Conservation (phyloP, 257 asterid genomes). For the Solanum paucissectum region DNA sequence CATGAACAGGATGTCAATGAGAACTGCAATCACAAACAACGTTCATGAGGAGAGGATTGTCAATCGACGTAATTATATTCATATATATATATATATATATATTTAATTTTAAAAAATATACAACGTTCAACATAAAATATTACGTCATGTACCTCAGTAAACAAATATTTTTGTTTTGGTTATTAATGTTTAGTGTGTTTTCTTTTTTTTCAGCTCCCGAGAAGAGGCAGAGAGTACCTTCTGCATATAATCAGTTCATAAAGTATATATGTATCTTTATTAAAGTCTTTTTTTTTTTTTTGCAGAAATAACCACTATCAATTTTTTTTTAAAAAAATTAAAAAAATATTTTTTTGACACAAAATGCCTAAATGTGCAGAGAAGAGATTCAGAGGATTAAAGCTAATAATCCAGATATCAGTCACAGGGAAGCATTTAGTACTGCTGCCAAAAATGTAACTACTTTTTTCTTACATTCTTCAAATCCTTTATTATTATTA, state of each 20-base stretch:
- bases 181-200: neutral
- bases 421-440: constrained; percentile 87
- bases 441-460: constrained; percentile 89
- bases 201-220: constrained; percentile 59
- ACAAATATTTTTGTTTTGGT: neutral
- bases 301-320: neutral
- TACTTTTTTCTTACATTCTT: neutral
- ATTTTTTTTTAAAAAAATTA: neutral
- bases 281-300: neutral
- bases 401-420: constrained; percentile 77
- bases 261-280: constrained; percentile 27
- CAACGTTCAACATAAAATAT: neutral
- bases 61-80: constrained; percentile 41
- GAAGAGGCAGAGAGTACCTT: constrained; percentile 87
- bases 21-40: constrained; percentile 27
- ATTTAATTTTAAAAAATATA: neutral
- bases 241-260: constrained; percentile 92
- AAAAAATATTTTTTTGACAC: neutral
- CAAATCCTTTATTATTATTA: neutral
- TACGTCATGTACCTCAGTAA: neutral
- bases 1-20: constrained; percentile 28
- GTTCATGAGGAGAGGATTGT: constrained; percentile 33
- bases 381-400: constrained; percentile 91
- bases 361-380: constrained; percentile 17
- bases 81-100: neutral